A percentile compares a stretch with the other conserved stretches of the same genome.
phyloP scores from a whole-genome alignment of 176 grass and related monocot genomes.

The Echinochloa phyllopogon region DNA sequence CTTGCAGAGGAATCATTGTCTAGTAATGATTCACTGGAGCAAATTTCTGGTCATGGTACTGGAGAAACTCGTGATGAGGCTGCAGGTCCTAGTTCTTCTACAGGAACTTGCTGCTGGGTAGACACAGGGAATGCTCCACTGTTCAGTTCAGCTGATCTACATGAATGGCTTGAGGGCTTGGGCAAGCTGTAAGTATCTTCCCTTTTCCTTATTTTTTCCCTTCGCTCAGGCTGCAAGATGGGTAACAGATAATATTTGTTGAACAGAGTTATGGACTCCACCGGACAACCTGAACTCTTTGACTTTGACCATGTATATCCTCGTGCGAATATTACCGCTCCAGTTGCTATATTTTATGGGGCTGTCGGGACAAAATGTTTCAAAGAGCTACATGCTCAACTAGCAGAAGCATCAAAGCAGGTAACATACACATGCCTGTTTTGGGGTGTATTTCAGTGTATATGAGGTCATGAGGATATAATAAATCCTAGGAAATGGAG shows the following conservation, averaged over 20 bases:
- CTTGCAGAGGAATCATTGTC: slow-evolving; percentile 86
- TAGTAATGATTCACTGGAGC: slow-evolving; percentile 43
- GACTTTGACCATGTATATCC: slow-evolving; percentile 92
- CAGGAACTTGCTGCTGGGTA: slow-evolving; percentile 90
- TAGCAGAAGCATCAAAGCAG: slow-evolving; percentile 83
- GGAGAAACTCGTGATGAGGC: slow-evolving; percentile 34
- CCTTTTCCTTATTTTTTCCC: slow-evolving; percentile 5
- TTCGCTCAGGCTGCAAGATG: slow-evolving; percentile 39
- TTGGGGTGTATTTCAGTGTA: slow-evolving; percentile 3
- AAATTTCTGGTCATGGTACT: slow-evolving; percentile 48
- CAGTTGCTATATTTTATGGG: slow-evolving; percentile 85
- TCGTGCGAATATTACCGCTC: slow-evolving; percentile 58
- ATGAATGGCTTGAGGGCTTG: slow-evolving; percentile 68
- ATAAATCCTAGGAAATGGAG: slow-evolving; percentile 18
- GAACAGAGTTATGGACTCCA: slow-evolving; percentile 58
- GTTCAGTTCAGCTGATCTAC: slow-evolving; percentile 67
- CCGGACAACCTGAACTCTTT: slow-evolving; percentile 81
- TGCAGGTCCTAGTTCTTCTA: slow-evolving; percentile 42
- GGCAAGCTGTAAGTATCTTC: slow-evolving; percentile 58
- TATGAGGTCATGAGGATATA: slow-evolving; percentile 8
- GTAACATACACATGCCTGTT: slow-evolving; percentile 45
- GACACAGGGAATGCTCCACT: slow-evolving; percentile 74
- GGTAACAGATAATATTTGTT: slow-evolving; percentile 44
- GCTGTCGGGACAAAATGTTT: slow-evolving; percentile 97
- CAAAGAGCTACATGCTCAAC: slow-evolving; percentile 76